Evolutionary conservation across 2,329 filamentous ascomycete genomes (phyloP).

Genomic region (Monilinia fructicola): DNA sequence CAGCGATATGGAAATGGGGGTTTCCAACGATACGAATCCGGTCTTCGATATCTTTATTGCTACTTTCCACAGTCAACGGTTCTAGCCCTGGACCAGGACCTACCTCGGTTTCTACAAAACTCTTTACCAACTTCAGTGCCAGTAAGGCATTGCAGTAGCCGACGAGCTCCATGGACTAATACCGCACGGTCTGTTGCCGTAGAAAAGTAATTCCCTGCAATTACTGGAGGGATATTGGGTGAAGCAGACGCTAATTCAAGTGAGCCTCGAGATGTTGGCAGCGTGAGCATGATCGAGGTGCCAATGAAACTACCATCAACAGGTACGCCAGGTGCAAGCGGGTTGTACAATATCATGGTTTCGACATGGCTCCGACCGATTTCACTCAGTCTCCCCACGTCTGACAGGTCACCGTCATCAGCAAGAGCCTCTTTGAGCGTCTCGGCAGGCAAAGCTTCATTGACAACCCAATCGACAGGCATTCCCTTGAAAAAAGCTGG

Average conservation of each 20-base stretch:
- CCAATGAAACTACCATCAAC: not conserved
- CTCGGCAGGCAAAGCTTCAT: not conserved
- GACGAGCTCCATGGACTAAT: not conserved
- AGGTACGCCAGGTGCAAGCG: not conserved
- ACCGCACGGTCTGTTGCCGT: not conserved
- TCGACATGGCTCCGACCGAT: not conserved
- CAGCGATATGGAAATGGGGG: not conserved
- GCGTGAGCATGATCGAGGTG: not conserved
- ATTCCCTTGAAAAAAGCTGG: not conserved
- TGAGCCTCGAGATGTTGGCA: not conserved
- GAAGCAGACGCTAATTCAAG: not conserved
- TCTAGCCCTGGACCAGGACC: not conserved
- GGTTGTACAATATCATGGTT: conserved; percentile 1
- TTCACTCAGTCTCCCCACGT: not conserved
- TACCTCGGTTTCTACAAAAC: not conserved
- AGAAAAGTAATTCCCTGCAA: not conserved
- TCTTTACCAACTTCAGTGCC: not conserved
- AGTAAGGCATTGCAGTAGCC: not conserved
- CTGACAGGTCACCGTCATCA: not conserved
- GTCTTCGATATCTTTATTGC: not conserved
- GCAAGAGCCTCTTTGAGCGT: not conserved
- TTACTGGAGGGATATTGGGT: not conserved
- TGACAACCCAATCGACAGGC: not conserved
- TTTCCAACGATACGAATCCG: not conserved
- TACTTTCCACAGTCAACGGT: not conserved